Base-by-base conservation (phyloP, 2,329 filamentous ascomycete genomes). In the Pseudopyrenochaeta lycopersici region DNA sequence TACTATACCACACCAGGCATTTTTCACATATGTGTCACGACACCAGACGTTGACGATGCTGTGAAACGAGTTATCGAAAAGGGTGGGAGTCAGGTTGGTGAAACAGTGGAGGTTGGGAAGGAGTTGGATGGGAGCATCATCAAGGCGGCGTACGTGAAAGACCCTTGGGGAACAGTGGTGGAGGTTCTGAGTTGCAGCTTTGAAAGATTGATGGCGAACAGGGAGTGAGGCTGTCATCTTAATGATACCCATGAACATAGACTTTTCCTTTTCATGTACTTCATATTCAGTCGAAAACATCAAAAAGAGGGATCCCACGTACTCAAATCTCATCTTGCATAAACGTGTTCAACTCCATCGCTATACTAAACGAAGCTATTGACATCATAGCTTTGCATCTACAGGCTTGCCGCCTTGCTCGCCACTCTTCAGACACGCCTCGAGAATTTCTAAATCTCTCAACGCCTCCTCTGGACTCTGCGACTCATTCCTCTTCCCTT, bases 391-490 rank as follows among this genome's bases (percentile, higher is more conserved):
- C 50, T 56, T 44, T 12, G 68, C 41, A 10, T 66, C 58, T 6
- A 77, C 54, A 3, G 72, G 66, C 46, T 62, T 64, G 2, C 75
- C 77, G 36, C 68, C 68, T 29, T 69, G 60, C 60, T 79, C 76
- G 9, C 78, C 78, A 58, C 76, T 78, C 63, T 53, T 72, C 56
- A 80, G 52, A 58, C 76, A 72, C 1, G 71, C 70, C 63, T 80
- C 78, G 42, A 78, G 64, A 57, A 89, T 74, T 72, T 88, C 83
- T 58, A 90, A 67, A 73, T 90, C 87, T 7, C 76, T 81, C 63
- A 89, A 68, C 0, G 86, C 87, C 75, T 86, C 80, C 66, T 86
- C 81, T 0, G 84, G 81, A 7, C 76, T 77, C 73, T 87, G 84
- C 59, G 78, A 74, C n/a, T 76, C 68, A 60, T 88, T 80, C 12